Conservation (phyloP, 2,329 filamentous ascomycete species). For the Fusarium pseudonygamai region DNA sequence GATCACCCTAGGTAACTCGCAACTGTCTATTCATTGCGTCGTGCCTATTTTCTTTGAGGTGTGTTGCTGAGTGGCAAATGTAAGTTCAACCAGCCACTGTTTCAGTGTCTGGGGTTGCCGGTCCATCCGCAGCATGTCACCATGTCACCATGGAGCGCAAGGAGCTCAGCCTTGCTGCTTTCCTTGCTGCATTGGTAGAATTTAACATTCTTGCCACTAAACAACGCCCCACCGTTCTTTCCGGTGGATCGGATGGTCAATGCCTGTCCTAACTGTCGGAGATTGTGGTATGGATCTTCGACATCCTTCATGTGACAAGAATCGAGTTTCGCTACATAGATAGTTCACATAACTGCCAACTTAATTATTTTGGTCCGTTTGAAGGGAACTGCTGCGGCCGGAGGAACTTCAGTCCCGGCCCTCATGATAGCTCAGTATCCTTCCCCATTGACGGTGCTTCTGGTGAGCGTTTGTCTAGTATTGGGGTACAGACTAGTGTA, state of each 20-base stretch:
- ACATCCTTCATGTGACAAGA: too few species aligned
- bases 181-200: neutral
- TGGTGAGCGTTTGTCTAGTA: neutral
- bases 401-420: neutral
- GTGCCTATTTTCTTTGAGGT: neutral
- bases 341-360: too few species aligned
- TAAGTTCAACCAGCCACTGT: neutral
- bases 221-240: neutral
- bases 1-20: rapidly evolving
- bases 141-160: neutral
- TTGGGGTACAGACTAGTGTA: neutral
- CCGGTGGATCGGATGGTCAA: neutral
- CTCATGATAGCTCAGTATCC: neutral
- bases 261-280: neutral
- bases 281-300: too few species aligned
- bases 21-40: neutral
- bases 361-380: too few species aligned
- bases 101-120: rapidly evolving
- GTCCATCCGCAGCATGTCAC: neutral
- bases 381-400: too few species aligned
- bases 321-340: too few species aligned
- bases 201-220: neutral
- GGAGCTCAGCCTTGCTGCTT: rapidly evolving
- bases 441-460: neutral
- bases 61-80: neutral